These are phyloP conservation scores for Globisporangium emineosum DNA, from an alignment of 352 stramenopile species.

Conservation along the genomic window DNA sequence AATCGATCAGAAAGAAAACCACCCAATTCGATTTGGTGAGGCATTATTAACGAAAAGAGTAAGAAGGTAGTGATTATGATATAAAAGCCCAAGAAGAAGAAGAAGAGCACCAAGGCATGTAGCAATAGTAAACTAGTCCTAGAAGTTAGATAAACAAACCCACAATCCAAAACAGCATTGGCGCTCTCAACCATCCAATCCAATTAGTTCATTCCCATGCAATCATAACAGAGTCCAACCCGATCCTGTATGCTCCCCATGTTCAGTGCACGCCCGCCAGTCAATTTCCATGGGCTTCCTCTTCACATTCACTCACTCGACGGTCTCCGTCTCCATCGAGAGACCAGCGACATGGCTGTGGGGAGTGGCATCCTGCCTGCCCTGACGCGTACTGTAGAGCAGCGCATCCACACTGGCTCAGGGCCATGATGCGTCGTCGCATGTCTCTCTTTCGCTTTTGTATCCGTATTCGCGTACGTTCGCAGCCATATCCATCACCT, in stretches of 20 bases:
- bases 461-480: not conserved
- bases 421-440: not conserved
- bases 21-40: not conserved
- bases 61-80: not conserved
- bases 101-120: not conserved
- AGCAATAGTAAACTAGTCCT: slow-evolving; percentile 9
- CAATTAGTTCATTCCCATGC: not conserved
- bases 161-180: slow-evolving; percentile 4
- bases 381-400: not conserved
- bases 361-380: slow-evolving; percentile 3
- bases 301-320: slow-evolving; percentile 3
- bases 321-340: not conserved
- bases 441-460: slow-evolving; percentile 1
- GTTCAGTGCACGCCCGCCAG: not conserved
- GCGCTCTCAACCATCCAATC: not conserved
- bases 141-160: slow-evolving; percentile 4
- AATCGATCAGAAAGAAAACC: not conserved
- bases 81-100: not conserved
- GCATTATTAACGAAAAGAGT: not conserved
- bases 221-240: too few relatives aligned
- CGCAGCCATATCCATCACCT: slow-evolving; percentile 6
- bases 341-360: slow-evolving; percentile 7
- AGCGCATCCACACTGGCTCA: not conserved
- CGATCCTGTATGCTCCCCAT: too few relatives aligned
- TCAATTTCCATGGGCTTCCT: not conserved